Evolutionary conservation across 2,329 filamentous ascomycete species (phyloP), one percentile per base, ranked within the genome.

Genomic region (Elsinoe batatas): DNA sequence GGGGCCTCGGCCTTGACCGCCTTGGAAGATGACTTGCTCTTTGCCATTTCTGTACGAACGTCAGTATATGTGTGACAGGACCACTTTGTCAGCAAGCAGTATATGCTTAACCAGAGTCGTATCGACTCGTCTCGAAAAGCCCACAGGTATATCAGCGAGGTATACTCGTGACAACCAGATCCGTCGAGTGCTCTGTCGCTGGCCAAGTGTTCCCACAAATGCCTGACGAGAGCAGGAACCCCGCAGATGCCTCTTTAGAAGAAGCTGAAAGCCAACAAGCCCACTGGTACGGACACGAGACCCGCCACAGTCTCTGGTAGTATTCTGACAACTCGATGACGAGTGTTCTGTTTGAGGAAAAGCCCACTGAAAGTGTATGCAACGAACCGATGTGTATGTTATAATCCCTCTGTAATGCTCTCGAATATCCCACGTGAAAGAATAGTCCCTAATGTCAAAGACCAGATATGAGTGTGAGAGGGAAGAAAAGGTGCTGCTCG

Each of bases 181-280:
- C 53, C 53, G 53, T 55, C 40, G 38, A 44, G 53, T 46, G 53
- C 53, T 46, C 26, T 18, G 38, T 55, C 38, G 17, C 68, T 72
- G 75, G 74, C 74, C 53, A 58, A 60, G 75, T 75, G 75, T 77
- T 76, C 74, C 75, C 75, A 76, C 75, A 77, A 73, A 67, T 57
- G 59, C 73, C 74, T 73, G 68, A 72, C 42, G 15, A 42, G 53
- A 55, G 53, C 42, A 55, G 15, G 10, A 38, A 51, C 32, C 47
- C 47, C 47, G 47, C 47, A 51, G 47, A 51, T 51, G 33, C 33
- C 22, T 37, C 47, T 51, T 13, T 15, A 5, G 12, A 15, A 38
- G 35, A 51, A 51, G 47, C 47, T 51, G 47, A 51, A 51, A 51
- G 47, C 57, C 57, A 54, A 56, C 37, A 58, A 59, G 58, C 50